Base-by-base conservation (phyloP, 1,284 basidiomycete species). In the Cryptococcus wingfieldii region DNA sequence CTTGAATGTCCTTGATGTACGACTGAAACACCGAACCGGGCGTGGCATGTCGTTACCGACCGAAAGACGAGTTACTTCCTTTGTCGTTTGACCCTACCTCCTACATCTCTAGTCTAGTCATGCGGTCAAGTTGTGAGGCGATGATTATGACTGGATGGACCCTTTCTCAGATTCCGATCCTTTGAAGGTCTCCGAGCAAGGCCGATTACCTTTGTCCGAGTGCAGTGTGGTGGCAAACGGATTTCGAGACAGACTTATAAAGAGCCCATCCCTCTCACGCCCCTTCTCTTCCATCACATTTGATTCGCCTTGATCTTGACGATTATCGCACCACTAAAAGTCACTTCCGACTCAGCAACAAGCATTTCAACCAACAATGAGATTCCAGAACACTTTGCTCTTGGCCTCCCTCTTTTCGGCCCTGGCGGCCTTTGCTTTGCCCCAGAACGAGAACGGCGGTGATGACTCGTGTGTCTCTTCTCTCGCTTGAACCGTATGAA, bases 391-490 rank as follows among this genome's bases (percentile, higher is more conserved):
- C 42, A 57, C 60, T 49, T 27, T 59, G 28, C 5, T 62, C 43
- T 39, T 62, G 19, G 44, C 46, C 31, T 50, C 60, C 38, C 50
- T 62, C 28, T 46, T 62, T 28, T 51, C 54, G 38, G 55, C 56
- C 27, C 38, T 56, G 28, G 58, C 57, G 48, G 47, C 56, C 10
- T 51, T 42, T 13, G 53, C 54, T 23, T 44, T 54, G 44, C 53
- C 57, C 27, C 57, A 59, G 46, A 52, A 53, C 43, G 57, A 59
- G 57, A 59, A 59, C 28, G 57, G 57, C 25, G 48, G 50, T 19
- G 43, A 34, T 31, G 55, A 50, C 10, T 16, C 39, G 57, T 59
- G 50, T 53, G 57, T 47, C n/a, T 9, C 42, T 38, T 16, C 28
- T 43, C 41, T 10, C 16, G n/a, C 14, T 46, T 14, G 9, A 45